Evolutionary conservation across 2,329 filamentous ascomycete genomes (phyloP).

Genomic region (Colletotrichum somersetense): DNA sequence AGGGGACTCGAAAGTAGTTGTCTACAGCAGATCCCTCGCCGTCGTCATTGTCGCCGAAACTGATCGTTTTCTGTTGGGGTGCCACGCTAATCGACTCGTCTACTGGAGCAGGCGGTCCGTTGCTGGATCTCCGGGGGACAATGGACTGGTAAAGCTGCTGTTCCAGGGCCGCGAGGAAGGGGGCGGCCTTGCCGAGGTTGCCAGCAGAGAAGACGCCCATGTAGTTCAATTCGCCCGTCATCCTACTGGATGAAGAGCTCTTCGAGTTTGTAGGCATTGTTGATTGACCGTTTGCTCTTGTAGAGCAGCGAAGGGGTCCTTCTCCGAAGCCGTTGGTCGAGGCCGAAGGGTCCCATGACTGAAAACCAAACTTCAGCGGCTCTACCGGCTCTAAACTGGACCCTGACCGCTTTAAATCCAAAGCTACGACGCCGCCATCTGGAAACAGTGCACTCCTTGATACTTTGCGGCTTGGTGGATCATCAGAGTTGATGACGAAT

Average conservation of each 20-base stretch:
- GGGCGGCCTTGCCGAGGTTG: constrained; percentile 11
- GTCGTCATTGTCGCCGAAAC: not conserved
- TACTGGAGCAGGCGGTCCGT: not conserved
- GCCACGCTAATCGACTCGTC: not conserved
- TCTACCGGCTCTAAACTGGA: not conserved
- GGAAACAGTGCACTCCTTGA: not conserved
- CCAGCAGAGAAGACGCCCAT: not conserved
- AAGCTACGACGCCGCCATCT: not conserved
- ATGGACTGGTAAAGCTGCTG: constrained; percentile 19
- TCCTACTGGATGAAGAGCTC: not conserved
- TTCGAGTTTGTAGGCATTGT: not conserved
- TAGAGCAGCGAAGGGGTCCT: not conserved
- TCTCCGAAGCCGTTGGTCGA: not conserved
- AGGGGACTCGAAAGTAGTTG: constrained; percentile 7
- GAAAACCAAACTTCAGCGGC: not conserved
- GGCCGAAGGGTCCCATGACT: not conserved
- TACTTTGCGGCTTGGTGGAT: not conserved
- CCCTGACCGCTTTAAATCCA: not conserved
- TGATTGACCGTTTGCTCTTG: not conserved
- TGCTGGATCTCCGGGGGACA: not conserved
- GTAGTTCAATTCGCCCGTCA: not conserved
- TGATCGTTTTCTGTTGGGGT: not conserved
- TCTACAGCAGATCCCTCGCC: not conserved
- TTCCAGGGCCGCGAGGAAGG: constrained; percentile 9
- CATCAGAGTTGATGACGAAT: not conserved